A percentile compares a stretch with the other conserved stretches of the same genome.
These are phyloP conservation scores for Aspergillus diversus DNA, from an alignment of 495 filamentous ascomycete species.

Conservation along the genomic window DNA sequence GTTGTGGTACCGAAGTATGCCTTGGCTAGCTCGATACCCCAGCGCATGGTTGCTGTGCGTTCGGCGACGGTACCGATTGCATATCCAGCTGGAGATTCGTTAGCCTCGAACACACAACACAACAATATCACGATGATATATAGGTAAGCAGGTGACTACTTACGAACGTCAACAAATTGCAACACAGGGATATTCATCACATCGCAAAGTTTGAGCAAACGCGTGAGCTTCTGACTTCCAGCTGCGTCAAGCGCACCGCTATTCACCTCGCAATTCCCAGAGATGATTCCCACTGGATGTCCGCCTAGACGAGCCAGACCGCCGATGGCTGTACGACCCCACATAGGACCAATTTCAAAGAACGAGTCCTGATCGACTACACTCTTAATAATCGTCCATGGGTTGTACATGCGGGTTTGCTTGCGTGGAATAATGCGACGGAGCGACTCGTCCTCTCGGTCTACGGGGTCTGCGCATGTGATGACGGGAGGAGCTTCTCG, in stretches of 20 bases:
- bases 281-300: slow-evolving; percentile 58
- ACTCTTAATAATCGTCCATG: slow-evolving; percentile 56
- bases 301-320: slow-evolving; percentile 61
- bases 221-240: slow-evolving; percentile 61
- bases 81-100: slow-evolving; percentile 50
- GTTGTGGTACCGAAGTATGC: slow-evolving; percentile 62
- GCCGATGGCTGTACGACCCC: slow-evolving; percentile 63
- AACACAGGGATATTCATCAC: slow-evolving; percentile 65
- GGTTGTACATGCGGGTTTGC: slow-evolving; percentile 63
- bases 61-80: slow-evolving; percentile 66
- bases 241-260: slow-evolving; percentile 63
- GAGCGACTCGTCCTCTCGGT: slow-evolving; percentile 50
- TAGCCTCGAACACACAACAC: too few species aligned
- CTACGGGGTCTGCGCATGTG: slow-evolving; percentile 47
- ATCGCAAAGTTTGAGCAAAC: slow-evolving; percentile 63
- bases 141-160: slow-evolving; percentile 21
- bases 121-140: background rate
- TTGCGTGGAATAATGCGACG: slow-evolving; percentile 60
- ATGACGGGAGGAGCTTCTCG: slow-evolving; percentile 55
- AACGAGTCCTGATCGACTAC: slow-evolving; percentile 59
- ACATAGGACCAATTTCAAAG: slow-evolving; percentile 65
- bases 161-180: slow-evolving; percentile 64
- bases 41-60: slow-evolving; percentile 64
- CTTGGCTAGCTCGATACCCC: slow-evolving; percentile 61
- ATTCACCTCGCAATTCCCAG: slow-evolving; percentile 62